Base-by-base conservation (phyloP, 371 early-diverging fungal species). In the Mortierella sp. region DNA sequence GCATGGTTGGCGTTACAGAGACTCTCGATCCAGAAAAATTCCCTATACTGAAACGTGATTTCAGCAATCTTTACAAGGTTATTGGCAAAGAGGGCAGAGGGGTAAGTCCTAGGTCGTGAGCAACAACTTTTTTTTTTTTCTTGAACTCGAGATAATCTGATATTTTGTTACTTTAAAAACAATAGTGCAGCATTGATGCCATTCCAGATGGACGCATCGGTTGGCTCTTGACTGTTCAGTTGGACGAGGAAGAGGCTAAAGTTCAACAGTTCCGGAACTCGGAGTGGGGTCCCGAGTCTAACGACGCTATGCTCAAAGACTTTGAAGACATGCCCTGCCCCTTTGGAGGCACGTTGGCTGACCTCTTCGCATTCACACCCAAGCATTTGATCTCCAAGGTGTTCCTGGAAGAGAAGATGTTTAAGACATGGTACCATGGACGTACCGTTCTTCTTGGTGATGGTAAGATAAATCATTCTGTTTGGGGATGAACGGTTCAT, bases 381-480 rank as follows among this genome's bases (percentile, higher is more conserved):
- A 50, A 43, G 40, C 57, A 66, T 11, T 32, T 69, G 40, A 69
- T 69, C 32, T 70, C 66, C 32, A 65, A 65, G 36, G 76, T 76
- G 9, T 69, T 65, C 43, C 19, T 76, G 63, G 76, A 76, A n/a
- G 70, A 76, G 55, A 76, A 76, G 41, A 16, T 70, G 22, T 76
- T 70, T 22, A 64, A 63, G 24, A 71, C 69, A n/a, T 76, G 77
- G 77, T 59, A 48, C 13, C 33, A 67, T 59, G 63, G 63, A 4
- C 67, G 72, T 36, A 58, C 68, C 1, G 77, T 76, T 2, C 65
- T 76, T 7, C 63, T 76, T 19, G 77, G 77, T 7, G 77, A 76
- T 67, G 77, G 78, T 77, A 65, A 74, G 22, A 11, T 21, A 8
- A 4, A 7, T 1, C 16, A 7, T 33, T 33, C 21, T 32, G 16